Base-by-base conservation (phyloP, 2,329 filamentous ascomycete species). In the Paracorniculantispora psalliotae region DNA sequence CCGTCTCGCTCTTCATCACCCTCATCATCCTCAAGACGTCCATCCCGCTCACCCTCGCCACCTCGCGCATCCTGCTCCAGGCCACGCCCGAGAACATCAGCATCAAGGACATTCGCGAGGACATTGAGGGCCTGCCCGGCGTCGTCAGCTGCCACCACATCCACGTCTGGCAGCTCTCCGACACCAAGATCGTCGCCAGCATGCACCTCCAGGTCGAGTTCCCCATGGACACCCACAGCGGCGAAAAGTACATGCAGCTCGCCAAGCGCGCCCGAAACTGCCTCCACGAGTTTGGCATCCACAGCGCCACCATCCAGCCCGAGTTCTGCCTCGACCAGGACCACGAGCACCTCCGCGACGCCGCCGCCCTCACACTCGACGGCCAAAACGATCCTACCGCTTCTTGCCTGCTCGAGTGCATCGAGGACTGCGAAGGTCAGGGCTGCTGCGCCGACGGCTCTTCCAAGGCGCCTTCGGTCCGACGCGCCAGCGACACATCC, bases 131-230 rank as follows among this genome's bases (percentile, higher is more conserved):
- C 17, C 84, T 99, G 6, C 88, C 89, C 0, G 92, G 92, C 44
- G 89, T 99, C 50, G 79, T 94, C 62, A 91, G 89, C 71, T 96
- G 92, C 69, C 94, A 99, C 74, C 93, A 99, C 72, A 82, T 99
- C 23, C 94, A 99, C 71, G 92, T 99, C 62, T 99, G 94, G 94
- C 93, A 97, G 73, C 83, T 99, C 35, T 96, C 90, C 17, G 93
- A 97, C 70, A 94, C 92, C 55, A 96, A 97, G 77, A 81, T 96
- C 35, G 89, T 99, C 39, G 93, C 94, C 13, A 94, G 90, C 12
- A 84, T 99, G 74, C 94, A 99, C 70, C 88, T 99, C 47, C 91
- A 96, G 72, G 89, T 99, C 23, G 86, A 87, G 49, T 96, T 96
- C 71, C 90, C 92, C 65, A 92, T 96, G 72, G 88, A 92, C 69